Conservation (phyloP, 768 basidiomycete genomes). For the Kwoniella botswanensis region DNA sequence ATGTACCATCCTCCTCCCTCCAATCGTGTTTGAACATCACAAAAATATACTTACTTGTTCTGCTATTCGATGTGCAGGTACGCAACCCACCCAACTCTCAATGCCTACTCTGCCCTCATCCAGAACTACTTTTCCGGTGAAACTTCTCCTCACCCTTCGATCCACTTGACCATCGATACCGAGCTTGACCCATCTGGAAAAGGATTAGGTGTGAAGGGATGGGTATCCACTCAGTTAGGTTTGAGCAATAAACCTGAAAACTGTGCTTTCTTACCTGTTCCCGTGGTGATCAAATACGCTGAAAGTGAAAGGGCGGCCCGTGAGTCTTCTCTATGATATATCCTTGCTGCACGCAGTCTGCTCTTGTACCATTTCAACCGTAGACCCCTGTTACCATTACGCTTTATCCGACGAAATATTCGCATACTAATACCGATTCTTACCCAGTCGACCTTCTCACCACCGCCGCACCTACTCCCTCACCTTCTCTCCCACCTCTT, state of each 20-base stretch:
- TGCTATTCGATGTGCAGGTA: conserved; percentile 65
- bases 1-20: no score
- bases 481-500: conserved; percentile 66
- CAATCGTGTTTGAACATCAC: no score
- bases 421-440: no score
- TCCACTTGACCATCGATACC: conserved; percentile 90
- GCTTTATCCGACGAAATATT: no score
- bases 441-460: conserved; percentile 74
- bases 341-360: not conserved
- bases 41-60: not conserved
- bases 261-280: conserved; percentile 89
- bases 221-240: conserved; percentile 86
- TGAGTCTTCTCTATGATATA: conserved; percentile 61
- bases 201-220: conserved; percentile 80
- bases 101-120: conserved; percentile 93
- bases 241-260: conserved; percentile 90
- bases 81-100: conserved; percentile 86
- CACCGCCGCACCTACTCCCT: conserved; percentile 45
- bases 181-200: conserved; percentile 63
- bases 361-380: no score
- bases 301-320: conserved; percentile 83
- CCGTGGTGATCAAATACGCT: conserved; percentile 81
- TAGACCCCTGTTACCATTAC: no score
- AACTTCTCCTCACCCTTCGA: conserved; percentile 81
- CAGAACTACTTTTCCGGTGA: conserved; percentile 98